Evolutionary conservation across 2,329 filamentous ascomycete species (phyloP), one percentile per base, ranked within the genome.

Genomic region (Aspergillus cejpii): DNA sequence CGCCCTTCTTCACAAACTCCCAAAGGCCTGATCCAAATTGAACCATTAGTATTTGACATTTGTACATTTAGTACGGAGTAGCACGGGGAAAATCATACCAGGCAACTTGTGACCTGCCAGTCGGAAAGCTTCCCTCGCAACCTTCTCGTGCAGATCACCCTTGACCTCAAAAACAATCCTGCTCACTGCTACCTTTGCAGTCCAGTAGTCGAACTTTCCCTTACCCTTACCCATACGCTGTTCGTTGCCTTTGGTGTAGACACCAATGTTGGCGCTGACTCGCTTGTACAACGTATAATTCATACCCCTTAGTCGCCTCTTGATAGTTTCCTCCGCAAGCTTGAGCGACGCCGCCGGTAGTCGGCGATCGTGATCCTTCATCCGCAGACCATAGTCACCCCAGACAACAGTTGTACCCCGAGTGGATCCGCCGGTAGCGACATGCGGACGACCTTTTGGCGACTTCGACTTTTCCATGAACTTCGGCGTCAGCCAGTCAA

Each of bases 221-320:
- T 98, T 98, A 71, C 92, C 92, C 72, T 97, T 98, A 67, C 92
- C 92, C 94, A 98, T 98, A 79, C 92, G 85, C 67, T 88, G 85
- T 72, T 98, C 92, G 62, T 97, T 98, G 46, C 92, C 92, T 66
- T 85, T 92, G 46, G 88, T 84, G 68, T 92, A 98, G 17, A 98
- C 94, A 63, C 91, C 92, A 55, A 97, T 85, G 63, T 94, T 95
- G 53, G 90, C 92, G 58, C 81, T 83, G 41, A 97, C 84, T 51
- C 92, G 80, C 73, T 88, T 94, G 72, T 94, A 98, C 37, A 98
- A 68, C 44, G 88, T 82, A 68, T 94, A 98, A 62, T 89, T 88
- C 77, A 94, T 83, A 37, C 92, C 92, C 72, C 92, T 79, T 37
- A 98, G 74, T 50, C 91, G 79, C 60, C 81, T 80, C 66, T 88